A percentile compares a stretch with the other conserved stretches of the same genome.
These are phyloP conservation scores for Salix arbutifolia DNA, from an alignment of 345 rosid genomes.

Conservation along the genomic window DNA sequence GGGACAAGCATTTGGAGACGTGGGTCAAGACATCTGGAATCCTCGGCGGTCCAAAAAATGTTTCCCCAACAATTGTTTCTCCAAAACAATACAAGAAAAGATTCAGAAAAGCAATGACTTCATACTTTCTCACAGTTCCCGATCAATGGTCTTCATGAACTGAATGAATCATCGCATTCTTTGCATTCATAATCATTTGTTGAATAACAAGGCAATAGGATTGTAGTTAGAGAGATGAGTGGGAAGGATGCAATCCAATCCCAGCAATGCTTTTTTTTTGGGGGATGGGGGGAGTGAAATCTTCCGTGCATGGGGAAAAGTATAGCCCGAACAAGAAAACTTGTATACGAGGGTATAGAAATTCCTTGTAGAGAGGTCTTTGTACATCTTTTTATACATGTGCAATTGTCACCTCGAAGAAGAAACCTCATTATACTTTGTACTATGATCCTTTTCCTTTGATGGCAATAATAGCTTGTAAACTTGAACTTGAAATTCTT, in stretches of 20 bases:
- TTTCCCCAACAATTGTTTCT: constrained; percentile 80
- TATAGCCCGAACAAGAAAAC: constrained; percentile 10
- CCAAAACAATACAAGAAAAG: constrained; percentile 92
- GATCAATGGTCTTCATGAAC: constrained; percentile 80
- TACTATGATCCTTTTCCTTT: neutral
- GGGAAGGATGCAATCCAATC: constrained; percentile 9
- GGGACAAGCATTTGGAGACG: constrained; percentile 99
- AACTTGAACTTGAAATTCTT: constrained; percentile 2
- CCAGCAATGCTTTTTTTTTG: neutral
- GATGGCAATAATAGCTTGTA: neutral
- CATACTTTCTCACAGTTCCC: constrained; percentile 89
- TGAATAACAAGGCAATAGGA: constrained; percentile 30
- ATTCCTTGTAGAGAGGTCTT: constrained; percentile 17
- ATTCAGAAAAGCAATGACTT: constrained; percentile 91
- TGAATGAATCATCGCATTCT: constrained; percentile 14
- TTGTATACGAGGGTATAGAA: constrained; percentile 19
- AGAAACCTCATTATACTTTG: neutral
- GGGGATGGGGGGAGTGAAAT: neutral
- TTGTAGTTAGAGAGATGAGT: constrained; percentile 18
- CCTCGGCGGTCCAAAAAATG: constrained; percentile 79
- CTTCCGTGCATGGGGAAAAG: constrained; percentile 11
- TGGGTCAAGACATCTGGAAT: constrained; percentile 93
- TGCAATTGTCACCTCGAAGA: constrained; percentile 18
- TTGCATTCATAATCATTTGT: constrained; percentile 33
- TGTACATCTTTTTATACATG: constrained; percentile 23